A percentile compares a stretch with the other conserved stretches of the same genome.
Evolutionary conservation across 306 rosid genomes (phyloP).

Genomic region (Begonia masoniana): DNA sequence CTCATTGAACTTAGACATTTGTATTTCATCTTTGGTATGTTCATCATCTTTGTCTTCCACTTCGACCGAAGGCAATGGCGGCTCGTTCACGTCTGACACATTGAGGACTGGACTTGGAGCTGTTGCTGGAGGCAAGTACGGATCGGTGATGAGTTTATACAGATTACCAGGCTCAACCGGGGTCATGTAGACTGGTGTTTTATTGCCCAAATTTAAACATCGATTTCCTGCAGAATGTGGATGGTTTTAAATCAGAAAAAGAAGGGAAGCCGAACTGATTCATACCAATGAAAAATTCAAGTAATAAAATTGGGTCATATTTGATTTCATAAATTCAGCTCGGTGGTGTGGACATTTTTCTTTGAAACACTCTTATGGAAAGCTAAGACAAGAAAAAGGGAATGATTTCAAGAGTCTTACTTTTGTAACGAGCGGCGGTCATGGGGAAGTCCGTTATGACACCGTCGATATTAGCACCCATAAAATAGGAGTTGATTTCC

Average conservation of each 20-base stretch:
- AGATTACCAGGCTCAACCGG: conserved; percentile 40
- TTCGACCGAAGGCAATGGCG: conserved; percentile 45
- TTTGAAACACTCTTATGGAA: not conserved
- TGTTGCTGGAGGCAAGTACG: conserved; percentile 38
- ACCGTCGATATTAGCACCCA: conserved; percentile 32
- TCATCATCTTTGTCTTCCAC: conserved; percentile 9
- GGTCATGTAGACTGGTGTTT: conserved; percentile 39
- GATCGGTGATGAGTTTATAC: not conserved
- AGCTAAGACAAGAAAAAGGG: conserved; percentile 2
- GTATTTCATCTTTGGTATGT: no score
- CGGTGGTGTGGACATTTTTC: no score
- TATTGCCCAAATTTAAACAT: conserved; percentile 26
- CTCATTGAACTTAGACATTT: no score
- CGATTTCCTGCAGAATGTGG: conserved; percentile 44
- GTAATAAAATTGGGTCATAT: no score
- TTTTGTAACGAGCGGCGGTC: conserved; percentile 72
- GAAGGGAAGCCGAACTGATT: no score
- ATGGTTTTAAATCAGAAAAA: conserved; percentile 9
- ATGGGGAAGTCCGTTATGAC: conserved; percentile 69
- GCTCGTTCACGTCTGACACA: conserved; percentile 40
- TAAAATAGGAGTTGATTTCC: conserved; percentile 59
- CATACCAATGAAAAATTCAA: not conserved
- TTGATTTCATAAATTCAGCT: no score
- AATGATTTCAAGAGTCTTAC: conserved; percentile 34
- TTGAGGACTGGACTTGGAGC: conserved; percentile 51